A percentile compares a stretch with the other conserved stretches of the same genome.
These are phyloP conservation scores for Lasiosphaeria ovina DNA, from an alignment of 495 filamentous ascomycete species.

Conservation along the genomic window DNA sequence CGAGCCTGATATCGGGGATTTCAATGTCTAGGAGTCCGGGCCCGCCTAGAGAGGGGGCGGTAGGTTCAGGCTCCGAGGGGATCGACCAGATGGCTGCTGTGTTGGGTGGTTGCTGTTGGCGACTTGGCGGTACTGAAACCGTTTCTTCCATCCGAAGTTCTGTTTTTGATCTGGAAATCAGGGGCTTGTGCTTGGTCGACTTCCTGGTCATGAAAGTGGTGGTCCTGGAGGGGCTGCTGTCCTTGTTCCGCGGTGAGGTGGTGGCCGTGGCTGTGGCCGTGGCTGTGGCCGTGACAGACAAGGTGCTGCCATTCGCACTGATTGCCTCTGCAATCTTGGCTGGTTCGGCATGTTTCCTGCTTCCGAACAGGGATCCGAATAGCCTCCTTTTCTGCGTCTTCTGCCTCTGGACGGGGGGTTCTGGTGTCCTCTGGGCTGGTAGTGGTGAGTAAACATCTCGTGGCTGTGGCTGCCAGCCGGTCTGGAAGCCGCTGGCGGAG, in stretches of 20 bases:
- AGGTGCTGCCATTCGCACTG: slow-evolving; percentile 14
- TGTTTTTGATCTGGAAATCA: slow-evolving; percentile 38
- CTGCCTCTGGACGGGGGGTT: slow-evolving; percentile 35
- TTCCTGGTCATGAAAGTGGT: slow-evolving; percentile 34
- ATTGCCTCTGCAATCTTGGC: slow-evolving; percentile 19
- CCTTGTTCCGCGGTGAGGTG: neutral
- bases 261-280: neutral
- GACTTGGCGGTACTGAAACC: slow-evolving; percentile 15
- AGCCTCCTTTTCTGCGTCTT: slow-evolving; percentile 50
- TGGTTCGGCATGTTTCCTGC: slow-evolving; percentile 34
- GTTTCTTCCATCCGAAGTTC: slow-evolving; percentile 25
- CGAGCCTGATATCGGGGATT: slow-evolving; percentile 77
- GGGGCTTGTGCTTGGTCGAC: slow-evolving; percentile 36
- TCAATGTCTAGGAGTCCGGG: slow-evolving; percentile 61
- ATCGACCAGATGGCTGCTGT: neutral
- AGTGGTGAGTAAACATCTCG: slow-evolving; percentile 25
- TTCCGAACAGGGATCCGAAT: slow-evolving; percentile 49
- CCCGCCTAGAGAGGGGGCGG: slow-evolving; percentile 13
- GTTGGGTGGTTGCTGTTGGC: slow-evolving; percentile 5
- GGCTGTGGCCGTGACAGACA: slow-evolving; percentile 16
- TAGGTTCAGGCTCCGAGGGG: slow-evolving; percentile 19
- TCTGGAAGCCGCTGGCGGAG: slow-evolving; percentile 12
- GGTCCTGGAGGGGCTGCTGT: slow-evolving; percentile 31
- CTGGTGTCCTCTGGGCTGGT: slow-evolving; percentile 22
- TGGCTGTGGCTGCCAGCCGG: slow-evolving; percentile 24